Evolutionary conservation across 176 grass and related monocot species (phyloP).

Genomic region (Alopecurus myosuroides): DNA sequence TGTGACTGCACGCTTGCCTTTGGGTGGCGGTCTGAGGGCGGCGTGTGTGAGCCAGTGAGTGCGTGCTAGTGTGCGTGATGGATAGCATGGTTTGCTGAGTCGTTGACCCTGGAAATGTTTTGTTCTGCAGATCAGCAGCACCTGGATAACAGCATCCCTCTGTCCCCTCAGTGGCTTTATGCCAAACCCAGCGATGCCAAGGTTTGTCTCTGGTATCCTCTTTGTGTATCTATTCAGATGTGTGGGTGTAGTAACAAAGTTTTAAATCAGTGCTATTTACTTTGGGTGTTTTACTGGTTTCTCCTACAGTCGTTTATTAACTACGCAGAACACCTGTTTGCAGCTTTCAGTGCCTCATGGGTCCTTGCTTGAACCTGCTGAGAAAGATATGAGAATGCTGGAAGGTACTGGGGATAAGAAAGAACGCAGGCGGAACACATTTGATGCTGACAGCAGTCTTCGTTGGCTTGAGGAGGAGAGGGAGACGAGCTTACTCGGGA

Average conservation of each 20-base stretch:
- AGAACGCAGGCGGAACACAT: conserved; percentile 48
- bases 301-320: background rate
- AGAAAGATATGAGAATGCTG: conserved; percentile 55
- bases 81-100: background rate
- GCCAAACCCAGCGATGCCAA: conserved; percentile 79
- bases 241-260: background rate
- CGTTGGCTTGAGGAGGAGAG: conserved; percentile 98
- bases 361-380: conserved; percentile 44
- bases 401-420: conserved; percentile 77
- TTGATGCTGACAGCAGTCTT: conserved; percentile 64
- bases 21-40: background rate
- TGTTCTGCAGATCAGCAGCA: conserved; percentile 63
- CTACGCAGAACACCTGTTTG: background rate
- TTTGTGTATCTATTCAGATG: background rate
- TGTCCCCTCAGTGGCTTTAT: conserved; percentile 98
- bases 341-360: conserved; percentile 38
- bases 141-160: conserved; percentile 83
- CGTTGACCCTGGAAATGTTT: conserved; percentile 29
- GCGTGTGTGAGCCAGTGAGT: background rate
- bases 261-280: background rate
- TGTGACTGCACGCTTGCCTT: background rate
- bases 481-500: conserved; percentile 79
- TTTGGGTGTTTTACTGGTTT: background rate
- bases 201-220: conserved; percentile 28
- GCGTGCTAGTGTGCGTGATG: background rate